Evolutionary conservation across 768 basidiomycete genomes (phyloP).

Genomic region (Russula brevipes): DNA sequence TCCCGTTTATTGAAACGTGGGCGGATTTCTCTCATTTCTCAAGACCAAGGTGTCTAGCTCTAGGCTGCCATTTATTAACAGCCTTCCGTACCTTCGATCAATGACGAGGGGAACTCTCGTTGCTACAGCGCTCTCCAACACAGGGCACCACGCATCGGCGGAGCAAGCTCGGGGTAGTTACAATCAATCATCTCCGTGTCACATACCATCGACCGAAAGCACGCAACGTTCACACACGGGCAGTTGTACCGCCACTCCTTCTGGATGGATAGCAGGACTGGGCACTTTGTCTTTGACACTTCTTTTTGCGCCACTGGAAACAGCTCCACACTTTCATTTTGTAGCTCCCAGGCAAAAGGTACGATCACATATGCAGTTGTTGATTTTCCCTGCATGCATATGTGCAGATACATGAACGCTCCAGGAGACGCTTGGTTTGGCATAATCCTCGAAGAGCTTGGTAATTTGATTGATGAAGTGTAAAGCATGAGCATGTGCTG

Average conservation of each 20-base stretch:
- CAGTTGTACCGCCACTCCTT: background rate
- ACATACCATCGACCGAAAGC: background rate
- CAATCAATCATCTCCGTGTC: background rate
- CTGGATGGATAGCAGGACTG: background rate
- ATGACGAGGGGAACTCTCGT: constrained; percentile 4
- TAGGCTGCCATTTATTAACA: constrained; percentile 6
- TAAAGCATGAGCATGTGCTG: background rate
- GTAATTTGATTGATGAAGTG: background rate
- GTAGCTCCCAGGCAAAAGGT: background rate
- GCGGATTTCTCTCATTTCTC: background rate
- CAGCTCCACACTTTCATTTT: background rate
- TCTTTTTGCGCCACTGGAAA: constrained; percentile 4
- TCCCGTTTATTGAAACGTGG: background rate
- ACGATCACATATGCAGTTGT: background rate
- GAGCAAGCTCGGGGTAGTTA: background rate
- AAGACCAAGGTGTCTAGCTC: background rate
- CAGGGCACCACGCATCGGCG: constrained; percentile 2
- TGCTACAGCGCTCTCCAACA: constrained; percentile 5
- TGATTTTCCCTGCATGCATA: background rate
- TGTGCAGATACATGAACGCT: background rate
- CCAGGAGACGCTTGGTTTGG: background rate
- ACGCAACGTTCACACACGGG: background rate
- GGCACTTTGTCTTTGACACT: background rate
- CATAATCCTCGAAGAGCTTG: background rate
- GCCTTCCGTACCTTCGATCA: constrained; percentile 10